Conservation (phyloP, 139 green algal genomes). For the Chlorella sp. region DNA sequence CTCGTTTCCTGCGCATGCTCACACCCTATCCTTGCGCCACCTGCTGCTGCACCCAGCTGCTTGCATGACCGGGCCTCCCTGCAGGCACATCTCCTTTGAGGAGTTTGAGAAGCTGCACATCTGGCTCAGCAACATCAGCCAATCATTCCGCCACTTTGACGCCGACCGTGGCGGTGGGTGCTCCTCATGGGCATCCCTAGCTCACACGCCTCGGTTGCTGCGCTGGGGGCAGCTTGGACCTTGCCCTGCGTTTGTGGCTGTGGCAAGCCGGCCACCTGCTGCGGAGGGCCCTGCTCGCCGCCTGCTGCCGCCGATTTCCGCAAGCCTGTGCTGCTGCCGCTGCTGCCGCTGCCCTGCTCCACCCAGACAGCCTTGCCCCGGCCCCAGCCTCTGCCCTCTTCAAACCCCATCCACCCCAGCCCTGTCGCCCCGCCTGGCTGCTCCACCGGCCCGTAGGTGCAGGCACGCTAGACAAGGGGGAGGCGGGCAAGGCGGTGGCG, state of each 20-base stretch:
- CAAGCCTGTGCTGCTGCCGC: neutral
- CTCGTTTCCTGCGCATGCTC: too few relatives aligned
- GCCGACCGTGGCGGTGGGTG: neutral
- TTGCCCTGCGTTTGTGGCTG: too few relatives aligned
- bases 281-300: too few relatives aligned
- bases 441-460: neutral
- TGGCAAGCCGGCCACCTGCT: too few relatives aligned
- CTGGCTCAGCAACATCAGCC: conserved; percentile 17
- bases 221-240: too few relatives aligned
- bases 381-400: too few relatives aligned
- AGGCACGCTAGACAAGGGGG: conserved; percentile 40
- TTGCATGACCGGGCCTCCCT: too few relatives aligned
- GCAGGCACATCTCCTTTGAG: conserved; percentile 9
- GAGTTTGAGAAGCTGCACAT: conserved; percentile 31
- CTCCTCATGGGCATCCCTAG: too few relatives aligned
- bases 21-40: neutral
- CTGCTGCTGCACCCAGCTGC: neutral
- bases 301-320: neutral
- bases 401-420: too few relatives aligned
- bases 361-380: too few relatives aligned
- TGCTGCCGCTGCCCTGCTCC: neutral
- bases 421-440: neutral
- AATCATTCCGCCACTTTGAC: conserved; percentile 10
- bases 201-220: too few relatives aligned
- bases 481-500: conserved; percentile 40